Conservation (phyloP, 192 early-diverging fungal species). For the Irineochytrium annulatum region DNA sequence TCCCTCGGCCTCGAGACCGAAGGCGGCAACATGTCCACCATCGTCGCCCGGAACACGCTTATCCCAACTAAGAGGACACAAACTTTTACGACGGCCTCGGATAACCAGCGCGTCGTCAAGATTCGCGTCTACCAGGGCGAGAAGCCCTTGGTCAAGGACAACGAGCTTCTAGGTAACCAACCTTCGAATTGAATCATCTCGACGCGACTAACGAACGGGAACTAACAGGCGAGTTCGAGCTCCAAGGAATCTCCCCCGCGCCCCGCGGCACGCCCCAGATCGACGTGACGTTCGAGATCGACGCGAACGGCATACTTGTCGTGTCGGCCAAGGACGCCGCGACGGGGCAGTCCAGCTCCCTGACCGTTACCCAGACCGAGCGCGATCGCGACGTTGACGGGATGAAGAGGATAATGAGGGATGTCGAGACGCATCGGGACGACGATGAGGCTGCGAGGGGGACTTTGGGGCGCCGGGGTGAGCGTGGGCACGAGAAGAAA, state of each 20-base stretch:
- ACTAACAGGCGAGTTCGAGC: constrained; percentile 80
- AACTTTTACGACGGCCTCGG: constrained; percentile 95
- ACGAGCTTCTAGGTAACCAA: constrained; percentile 88
- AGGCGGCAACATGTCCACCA: constrained; percentile 94
- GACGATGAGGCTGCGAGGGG: constrained; percentile 83
- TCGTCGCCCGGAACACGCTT: constrained; percentile 88
- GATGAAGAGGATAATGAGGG: constrained; percentile 94
- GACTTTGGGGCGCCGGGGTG: no score
- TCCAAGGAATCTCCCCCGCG: constrained; percentile 88
- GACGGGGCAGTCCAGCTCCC: constrained; percentile 93
- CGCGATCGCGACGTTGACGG: constrained; percentile 90
- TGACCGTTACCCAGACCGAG: constrained; percentile 98
- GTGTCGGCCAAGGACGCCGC: constrained; percentile 94
- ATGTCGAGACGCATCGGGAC: constrained; percentile 91
- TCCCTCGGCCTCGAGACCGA: constrained; percentile 98
- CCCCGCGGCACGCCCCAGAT: constrained; percentile 97
- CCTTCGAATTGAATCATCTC: no score
- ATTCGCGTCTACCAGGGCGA: constrained; percentile 99
- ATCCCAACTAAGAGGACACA: constrained; percentile 98
- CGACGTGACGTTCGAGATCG: constrained; percentile 94
- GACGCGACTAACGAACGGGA: no score
- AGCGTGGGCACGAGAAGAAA: no score
- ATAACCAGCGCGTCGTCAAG: constrained; percentile 94
- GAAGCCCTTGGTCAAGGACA: constrained; percentile 95
- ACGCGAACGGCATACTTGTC: constrained; percentile 90